Evolutionary conservation across 768 basidiomycete genomes (phyloP), one percentile per base, ranked within the genome.

Genomic region (Piloderma croceum): DNA sequence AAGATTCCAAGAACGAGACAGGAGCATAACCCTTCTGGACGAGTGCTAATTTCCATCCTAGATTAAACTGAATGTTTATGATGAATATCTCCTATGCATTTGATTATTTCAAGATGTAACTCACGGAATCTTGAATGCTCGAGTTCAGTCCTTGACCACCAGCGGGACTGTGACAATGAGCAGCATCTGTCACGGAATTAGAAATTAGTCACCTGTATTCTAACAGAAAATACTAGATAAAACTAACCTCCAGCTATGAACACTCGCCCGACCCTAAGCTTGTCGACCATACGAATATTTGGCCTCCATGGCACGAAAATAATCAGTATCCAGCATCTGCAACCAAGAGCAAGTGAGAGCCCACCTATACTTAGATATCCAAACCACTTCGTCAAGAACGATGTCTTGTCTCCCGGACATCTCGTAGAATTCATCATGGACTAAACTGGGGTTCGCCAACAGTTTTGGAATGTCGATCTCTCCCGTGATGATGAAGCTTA

Each of bases 191-290:
- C 25, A n/a, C 39, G 41, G 3, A 5, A 22, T 13, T 10, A 12
- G 20, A 13, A 3, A 13, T 38, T 38, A 36, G 33, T 31, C 10
- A 32, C 13, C 13, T 2, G 24, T 12, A 27, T 15, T 23, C 13
- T 11, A 24, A n/a, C 10, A 29, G 12, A 7, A 18, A 36, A n/a
- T 7, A 10, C 7, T 34, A 36, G 23, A 51, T 7, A 4, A 7
- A 7, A n/a, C 22, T 58, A 3, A 70, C 75, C 76, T 49, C 75
- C 76, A 21, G 56, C 66, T 11, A 76, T 36, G 43, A 74, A 76
- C 9, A 68, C 69, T n/a, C 71, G 59, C 2, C 71, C 71, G 4
- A 48, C 43, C 13, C 57, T 48, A 46, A 75, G 68, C 17, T 52
- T 61, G 31, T 73, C 48, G 1, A 65, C 68, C 70, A 74, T 70